These are phyloP conservation scores for Heimioporus sp. DNA, from an alignment of 768 basidiomycete genomes.

Conservation along the genomic window DNA sequence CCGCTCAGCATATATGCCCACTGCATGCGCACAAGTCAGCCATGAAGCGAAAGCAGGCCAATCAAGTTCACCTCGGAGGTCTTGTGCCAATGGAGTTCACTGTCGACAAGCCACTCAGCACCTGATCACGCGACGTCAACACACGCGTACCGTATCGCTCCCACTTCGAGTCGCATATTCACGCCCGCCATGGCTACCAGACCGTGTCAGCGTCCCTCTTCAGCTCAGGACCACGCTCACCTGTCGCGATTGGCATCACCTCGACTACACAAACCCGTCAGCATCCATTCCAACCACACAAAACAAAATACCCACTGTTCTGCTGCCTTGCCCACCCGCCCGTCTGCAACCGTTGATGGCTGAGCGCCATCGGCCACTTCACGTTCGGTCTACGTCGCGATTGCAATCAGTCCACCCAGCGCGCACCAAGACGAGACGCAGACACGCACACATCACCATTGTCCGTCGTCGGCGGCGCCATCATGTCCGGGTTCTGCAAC, in stretches of 20 bases:
- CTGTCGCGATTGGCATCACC: slow-evolving; percentile 37
- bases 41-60: neutral
- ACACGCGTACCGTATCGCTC: slow-evolving; percentile 33
- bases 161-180: slow-evolving; percentile 38
- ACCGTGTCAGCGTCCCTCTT: neutral
- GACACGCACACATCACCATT: slow-evolving; percentile 41
- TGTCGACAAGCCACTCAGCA: slow-evolving; percentile 1
- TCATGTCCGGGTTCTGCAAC: slow-evolving; percentile 51
- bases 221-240: slow-evolving; percentile 9
- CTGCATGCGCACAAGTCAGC: slow-evolving; percentile 1
- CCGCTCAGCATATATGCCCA: slow-evolving; percentile 54
- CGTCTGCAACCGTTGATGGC: slow-evolving; percentile 51
- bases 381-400: slow-evolving; percentile 34
- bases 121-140: neutral
- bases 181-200: slow-evolving; percentile 21
- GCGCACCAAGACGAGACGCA: neutral
- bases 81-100: slow-evolving; percentile 44
- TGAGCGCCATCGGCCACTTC: slow-evolving; percentile 60
- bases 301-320: slow-evolving; percentile 37
- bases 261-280: slow-evolving; percentile 22
- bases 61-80: slow-evolving; percentile 21
- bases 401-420: neutral
- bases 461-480: slow-evolving; percentile 63
- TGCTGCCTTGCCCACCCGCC: slow-evolving; percentile 64
- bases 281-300: neutral